A percentile compares a stretch with the other conserved stretches of the same genome.
phyloP scores from a whole-genome alignment of 257 asterid species.

The Thymus quinquecostatus region DNA sequence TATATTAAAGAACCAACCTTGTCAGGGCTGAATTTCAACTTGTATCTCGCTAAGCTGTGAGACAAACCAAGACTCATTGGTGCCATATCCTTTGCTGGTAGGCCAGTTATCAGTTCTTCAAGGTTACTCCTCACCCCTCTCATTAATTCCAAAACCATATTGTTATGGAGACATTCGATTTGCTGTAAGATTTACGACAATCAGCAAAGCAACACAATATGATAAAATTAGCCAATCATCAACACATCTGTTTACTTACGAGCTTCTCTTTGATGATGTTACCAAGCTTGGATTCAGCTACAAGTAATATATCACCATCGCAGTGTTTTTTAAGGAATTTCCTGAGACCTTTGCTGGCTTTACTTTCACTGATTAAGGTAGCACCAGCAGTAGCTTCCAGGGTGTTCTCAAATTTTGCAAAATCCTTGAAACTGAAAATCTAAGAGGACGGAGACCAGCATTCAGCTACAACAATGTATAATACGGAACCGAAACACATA shows the following conservation, averaged over 20 bases:
- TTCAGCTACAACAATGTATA: not conserved
- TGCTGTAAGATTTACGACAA: constrained; percentile 44
- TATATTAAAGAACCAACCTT: constrained; percentile 48
- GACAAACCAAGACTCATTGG: constrained; percentile 95
- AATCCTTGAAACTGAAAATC: constrained; percentile 84
- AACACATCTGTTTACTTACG: constrained; percentile 45
- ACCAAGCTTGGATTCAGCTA: constrained; percentile 90
- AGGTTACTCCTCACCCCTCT: constrained; percentile 87
- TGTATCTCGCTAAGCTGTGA: constrained; percentile 86
- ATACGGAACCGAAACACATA: not conserved
- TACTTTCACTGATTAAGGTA: constrained; percentile 40
- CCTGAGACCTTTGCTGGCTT: constrained; percentile 49
- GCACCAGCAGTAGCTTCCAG: constrained; percentile 81
- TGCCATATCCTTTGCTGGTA: constrained; percentile 82
- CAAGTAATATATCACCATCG: constrained; percentile 41
- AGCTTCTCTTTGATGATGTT: constrained; percentile 81
- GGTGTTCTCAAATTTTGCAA: constrained; percentile 80
- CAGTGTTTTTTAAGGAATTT: constrained; percentile 77
- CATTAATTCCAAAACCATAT: constrained; percentile 85
- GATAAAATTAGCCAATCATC: not conserved
- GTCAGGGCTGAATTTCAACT: constrained; percentile 89
- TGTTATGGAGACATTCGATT: constrained; percentile 87
- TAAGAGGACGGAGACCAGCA: not conserved
- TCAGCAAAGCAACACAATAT: not conserved
- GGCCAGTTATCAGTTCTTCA: constrained; percentile 81